Evolutionary conservation across 352 stramenopile species (phyloP), one percentile per base, ranked within the genome.

Genomic region (Pythium oligandrum): DNA sequence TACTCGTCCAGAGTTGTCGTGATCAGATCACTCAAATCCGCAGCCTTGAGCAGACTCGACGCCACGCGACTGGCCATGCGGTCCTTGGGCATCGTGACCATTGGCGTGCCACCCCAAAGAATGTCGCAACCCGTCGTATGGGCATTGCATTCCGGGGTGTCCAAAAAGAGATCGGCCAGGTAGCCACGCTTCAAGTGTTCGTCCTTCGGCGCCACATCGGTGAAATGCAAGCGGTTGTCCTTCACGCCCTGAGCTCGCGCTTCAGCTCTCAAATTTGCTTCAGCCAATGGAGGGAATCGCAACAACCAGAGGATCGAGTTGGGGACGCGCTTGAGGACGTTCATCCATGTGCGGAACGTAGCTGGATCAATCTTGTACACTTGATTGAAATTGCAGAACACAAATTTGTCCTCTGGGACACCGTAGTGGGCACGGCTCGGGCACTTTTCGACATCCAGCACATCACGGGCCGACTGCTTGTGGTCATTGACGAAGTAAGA

Each of bases 321-420:
- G 6, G 85, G 87, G 34, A 98, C 91, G 44, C 87, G 80, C 64
- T 93, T 91, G 11, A 98, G 67, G 49, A 98, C 95, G 49, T 91
- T 86, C 78, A 95, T 95, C 94, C 94, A 98, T 7, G 78, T 83
- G 11, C 69, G 73, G 64, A 98, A 98, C 33, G 86, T 93, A 8
- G 68, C 57, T 5, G 93, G 94, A 45, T 97, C 90, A 33, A 98
- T 96, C 73, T 98, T 98, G 86, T 97, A 96, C 9, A 97, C 66
- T 57, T 97, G 85, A 49, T 97, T 97, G 56, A 98, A 98, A 59
- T 96, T 97, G 59, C 88, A 96, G 61, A 97, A 98, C 33, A 98
- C 92, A 64, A 98, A 97, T 51, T 74, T 77, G 68, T 97, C 88
- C 34, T 98, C 90, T 0, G 88, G 81, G 1, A 98, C 76, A 36